Evolutionary conservation across 78 protist genomes (phyloP).

Genomic region (Dictyostelium intermedium): DNA sequence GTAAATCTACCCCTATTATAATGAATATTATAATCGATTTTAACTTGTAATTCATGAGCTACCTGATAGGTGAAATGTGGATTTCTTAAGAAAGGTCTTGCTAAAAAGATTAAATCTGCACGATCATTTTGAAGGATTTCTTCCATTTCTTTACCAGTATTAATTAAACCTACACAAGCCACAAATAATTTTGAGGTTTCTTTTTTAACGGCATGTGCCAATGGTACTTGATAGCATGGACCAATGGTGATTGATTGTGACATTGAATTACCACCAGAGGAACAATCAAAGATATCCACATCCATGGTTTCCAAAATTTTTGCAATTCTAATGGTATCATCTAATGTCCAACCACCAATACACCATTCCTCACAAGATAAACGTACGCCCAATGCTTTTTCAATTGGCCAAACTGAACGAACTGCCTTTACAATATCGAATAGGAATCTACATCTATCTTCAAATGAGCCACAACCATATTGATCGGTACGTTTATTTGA

Average conservation of each 20-base stretch:
- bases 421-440: conserved; percentile 28
- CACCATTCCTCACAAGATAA: conserved; percentile 34
- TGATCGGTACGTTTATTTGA: conserved; percentile 90
- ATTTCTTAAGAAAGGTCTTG: conserved; percentile 31
- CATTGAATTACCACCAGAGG: conserved; percentile 39
- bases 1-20: conserved; percentile 1
- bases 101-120: conserved; percentile 32
- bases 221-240: conserved; percentile 54
- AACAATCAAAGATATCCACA: conserved; percentile 53
- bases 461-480: conserved; percentile 91
- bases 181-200: neutral
- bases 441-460: conserved; percentile 82
- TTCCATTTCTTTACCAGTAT: conserved; percentile 27
- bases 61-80: conserved; percentile 14
- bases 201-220: conserved; percentile 30
- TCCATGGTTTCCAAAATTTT: neutral
- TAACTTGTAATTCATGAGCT: conserved; percentile 9
- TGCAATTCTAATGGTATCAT: conserved; percentile 27
- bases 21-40: neutral
- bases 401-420: conserved; percentile 30
- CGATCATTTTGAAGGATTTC: neutral
- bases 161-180: conserved; percentile 44
- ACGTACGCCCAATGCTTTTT: conserved; percentile 24
- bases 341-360: conserved; percentile 13
- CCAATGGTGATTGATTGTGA: neutral